phyloP scores from a whole-genome alignment of 2,329 filamentous ascomycete species.

The Paracorniculantispora psalliotae region DNA sequence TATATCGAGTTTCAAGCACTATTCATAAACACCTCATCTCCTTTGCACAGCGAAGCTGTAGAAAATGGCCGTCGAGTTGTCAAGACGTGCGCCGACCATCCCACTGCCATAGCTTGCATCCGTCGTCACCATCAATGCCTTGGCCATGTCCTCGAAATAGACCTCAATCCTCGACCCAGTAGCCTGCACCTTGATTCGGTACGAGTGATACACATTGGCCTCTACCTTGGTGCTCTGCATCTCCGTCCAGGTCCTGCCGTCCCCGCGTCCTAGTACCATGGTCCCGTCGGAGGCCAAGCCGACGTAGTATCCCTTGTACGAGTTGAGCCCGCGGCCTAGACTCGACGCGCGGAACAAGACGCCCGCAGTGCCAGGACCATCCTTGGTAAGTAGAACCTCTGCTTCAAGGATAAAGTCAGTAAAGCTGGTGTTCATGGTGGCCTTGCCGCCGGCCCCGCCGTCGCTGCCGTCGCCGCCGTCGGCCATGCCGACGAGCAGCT shows the following conservation, averaged over 20 bases:
- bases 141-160: neutral
- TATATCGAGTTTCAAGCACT: neutral
- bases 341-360: neutral
- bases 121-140: neutral
- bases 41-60: constrained; percentile 14
- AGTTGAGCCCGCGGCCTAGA: neutral
- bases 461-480: neutral
- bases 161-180: neutral
- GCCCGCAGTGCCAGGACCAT: neutral
- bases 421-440: neutral
- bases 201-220: neutral
- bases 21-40: constrained; percentile 15
- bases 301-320: neutral
- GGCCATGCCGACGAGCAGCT: neutral
- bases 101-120: neutral
- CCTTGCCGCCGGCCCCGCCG: neutral
- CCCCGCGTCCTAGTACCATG: neutral
- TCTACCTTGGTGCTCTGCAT: neutral
- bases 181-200: neutral
- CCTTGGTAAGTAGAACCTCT: neutral
- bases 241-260: neutral
- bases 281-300: neutral
- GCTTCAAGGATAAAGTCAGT: neutral
- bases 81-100: neutral
- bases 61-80: neutral